These are phyloP conservation scores for Vaccinium macrocarpon DNA, from an alignment of 148 eudicot species.

Conservation along the genomic window DNA sequence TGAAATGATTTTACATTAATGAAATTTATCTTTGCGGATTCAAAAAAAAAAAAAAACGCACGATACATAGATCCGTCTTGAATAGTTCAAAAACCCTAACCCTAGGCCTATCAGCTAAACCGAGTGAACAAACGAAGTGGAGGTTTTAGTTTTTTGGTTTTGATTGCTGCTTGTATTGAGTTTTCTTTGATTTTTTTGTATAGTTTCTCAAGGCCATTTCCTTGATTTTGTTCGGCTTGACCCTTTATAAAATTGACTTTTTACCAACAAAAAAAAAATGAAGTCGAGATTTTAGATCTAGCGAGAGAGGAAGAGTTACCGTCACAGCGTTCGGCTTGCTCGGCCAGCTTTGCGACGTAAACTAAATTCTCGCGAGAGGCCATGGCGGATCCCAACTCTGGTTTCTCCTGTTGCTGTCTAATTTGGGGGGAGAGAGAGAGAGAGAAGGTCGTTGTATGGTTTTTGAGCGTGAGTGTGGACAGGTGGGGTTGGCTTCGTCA, in stretches of 20 bases:
- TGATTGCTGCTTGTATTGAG: too few species aligned
- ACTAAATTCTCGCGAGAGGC: conserved; percentile 31
- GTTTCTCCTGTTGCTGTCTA: not conserved
- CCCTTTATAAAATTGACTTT: too few species aligned
- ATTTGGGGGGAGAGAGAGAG: conserved; percentile 1
- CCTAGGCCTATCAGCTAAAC: not conserved
- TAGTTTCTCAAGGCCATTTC: too few species aligned
- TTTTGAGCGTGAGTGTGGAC: not conserved
- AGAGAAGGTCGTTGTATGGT: not conserved
- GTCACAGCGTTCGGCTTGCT: conserved; percentile 33
- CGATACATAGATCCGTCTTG: not conserved
- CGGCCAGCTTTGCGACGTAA: conserved; percentile 33
- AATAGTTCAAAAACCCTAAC: conserved; percentile 5
- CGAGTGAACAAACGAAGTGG: not conserved
- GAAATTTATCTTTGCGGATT: not conserved
- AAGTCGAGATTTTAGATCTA: conserved; percentile 14
- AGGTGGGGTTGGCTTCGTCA: not conserved
- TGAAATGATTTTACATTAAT: not conserved
- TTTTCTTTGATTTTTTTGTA: too few species aligned
- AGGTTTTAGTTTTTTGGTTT: not conserved
- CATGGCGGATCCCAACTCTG: conserved; percentile 19
- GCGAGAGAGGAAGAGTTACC: conserved; percentile 13
- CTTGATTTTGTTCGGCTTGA: too few species aligned
- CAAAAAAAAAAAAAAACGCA: not conserved
- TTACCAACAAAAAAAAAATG: too few species aligned